These are phyloP conservation scores for Raffaelea deltoideospora DNA, from an alignment of 2,329 filamentous ascomycete genomes.

Conservation along the genomic window DNA sequence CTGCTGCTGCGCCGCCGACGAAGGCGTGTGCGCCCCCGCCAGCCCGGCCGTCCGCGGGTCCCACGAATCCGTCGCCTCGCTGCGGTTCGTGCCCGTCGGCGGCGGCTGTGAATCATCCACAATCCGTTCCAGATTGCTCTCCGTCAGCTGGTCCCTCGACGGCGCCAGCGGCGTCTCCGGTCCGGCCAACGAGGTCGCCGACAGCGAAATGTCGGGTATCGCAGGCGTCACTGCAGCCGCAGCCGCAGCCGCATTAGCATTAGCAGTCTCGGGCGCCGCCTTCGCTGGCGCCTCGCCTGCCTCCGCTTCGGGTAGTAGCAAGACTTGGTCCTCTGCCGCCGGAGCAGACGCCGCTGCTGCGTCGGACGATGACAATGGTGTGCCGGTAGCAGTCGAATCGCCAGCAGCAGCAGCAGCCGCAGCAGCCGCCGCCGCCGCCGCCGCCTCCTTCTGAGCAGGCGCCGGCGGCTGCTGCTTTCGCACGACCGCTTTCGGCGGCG, in stretches of 20 bases:
- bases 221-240: conserved; percentile 15
- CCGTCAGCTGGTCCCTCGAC: conserved; percentile 70
- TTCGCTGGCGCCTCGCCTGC: conserved; percentile 9
- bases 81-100: conserved; percentile 69
- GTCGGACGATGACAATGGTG: not conserved
- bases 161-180: conserved; percentile 28
- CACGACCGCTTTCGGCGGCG: conserved; percentile 8
- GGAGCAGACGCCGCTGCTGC: not conserved
- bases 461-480: conserved; percentile 22
- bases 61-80: conserved; percentile 76
- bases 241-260: conserved; percentile 18
- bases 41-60: conserved; percentile 49
- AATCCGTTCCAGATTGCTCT: conserved; percentile 84
- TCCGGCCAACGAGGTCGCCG: conserved; percentile 11
- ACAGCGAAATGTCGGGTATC: conserved; percentile 12
- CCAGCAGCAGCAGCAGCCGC: not conserved
- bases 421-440: not conserved
- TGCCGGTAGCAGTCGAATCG: not conserved
- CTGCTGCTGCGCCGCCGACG: conserved; percentile 48
- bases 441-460: not conserved
- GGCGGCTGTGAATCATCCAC: conserved; percentile 66
- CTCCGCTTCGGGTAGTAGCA: conserved; percentile 8
- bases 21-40: conserved; percentile 49
- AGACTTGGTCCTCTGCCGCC: too few relatives aligned
- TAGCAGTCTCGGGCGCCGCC: conserved; percentile 22